Percentiles rank a stretch among this genome's conserved stretches.
phyloP scores from a whole-genome alignment of 2,329 filamentous ascomycete species.

The Zymoseptoria tritici region DNA sequence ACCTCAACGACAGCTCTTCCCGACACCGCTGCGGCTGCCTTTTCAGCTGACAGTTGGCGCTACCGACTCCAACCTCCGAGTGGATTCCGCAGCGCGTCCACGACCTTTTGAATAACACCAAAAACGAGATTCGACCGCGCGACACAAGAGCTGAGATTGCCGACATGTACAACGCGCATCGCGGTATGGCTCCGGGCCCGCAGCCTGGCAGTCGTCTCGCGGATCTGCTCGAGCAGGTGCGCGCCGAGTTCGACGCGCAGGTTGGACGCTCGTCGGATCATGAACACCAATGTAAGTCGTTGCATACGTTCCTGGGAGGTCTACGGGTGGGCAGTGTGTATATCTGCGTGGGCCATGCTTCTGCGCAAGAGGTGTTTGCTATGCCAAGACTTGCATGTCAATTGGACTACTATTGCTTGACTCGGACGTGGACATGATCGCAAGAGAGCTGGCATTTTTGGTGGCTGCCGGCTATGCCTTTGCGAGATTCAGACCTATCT shows the following conservation, averaged over 20 bases:
- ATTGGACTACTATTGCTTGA: no score
- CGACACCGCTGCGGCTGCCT: neutral
- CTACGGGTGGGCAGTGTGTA: neutral
- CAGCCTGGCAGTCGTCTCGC: slow-evolving; percentile 69
- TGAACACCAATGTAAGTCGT: slow-evolving; percentile 81
- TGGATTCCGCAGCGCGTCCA: neutral
- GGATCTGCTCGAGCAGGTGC: slow-evolving; percentile 85
- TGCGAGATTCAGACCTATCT: neutral
- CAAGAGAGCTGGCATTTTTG: neutral
- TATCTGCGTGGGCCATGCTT: neutral
- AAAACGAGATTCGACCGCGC: neutral
- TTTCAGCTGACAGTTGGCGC: neutral
- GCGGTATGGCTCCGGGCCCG: slow-evolving; percentile 61
- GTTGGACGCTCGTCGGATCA: slow-evolving; percentile 73
- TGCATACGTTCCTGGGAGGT: neutral
- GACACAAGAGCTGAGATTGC: slow-evolving; percentile 3
- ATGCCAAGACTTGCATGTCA: neutral
- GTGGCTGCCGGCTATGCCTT: neutral
- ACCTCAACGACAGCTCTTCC: neutral
- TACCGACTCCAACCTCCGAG: neutral
- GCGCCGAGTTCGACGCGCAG: slow-evolving; percentile 75
- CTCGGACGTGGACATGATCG: neutral
- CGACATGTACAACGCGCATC: slow-evolving; percentile 78
- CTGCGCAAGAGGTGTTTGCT: neutral
- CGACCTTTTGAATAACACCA: neutral